Percentiles rank a stretch among this genome's conserved stretches.
Conservation (phyloP, 2,329 filamentous ascomycete species). For the Meredithiella fracta region DNA sequence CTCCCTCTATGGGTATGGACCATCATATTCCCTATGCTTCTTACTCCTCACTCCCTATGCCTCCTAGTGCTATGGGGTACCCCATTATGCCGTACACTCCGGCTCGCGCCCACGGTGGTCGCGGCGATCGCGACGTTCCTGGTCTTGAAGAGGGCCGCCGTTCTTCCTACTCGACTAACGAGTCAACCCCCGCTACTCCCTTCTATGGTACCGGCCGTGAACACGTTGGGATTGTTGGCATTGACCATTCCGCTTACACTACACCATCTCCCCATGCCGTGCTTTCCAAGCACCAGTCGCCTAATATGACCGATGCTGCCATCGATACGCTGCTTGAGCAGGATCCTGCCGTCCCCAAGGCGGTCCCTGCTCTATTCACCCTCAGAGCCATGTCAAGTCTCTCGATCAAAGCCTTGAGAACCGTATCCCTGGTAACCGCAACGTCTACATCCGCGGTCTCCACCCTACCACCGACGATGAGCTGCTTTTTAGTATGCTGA, state of each 20-base stretch:
- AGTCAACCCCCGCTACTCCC: conserved; percentile 49
- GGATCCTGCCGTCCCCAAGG: conserved; percentile 69
- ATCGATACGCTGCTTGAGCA: conserved; percentile 52
- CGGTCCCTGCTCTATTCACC: conserved; percentile 83
- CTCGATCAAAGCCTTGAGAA: conserved; percentile 92
- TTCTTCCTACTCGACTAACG: conserved; percentile 51
- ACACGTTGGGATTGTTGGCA: conserved; percentile 32
- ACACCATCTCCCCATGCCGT: conserved; percentile 47
- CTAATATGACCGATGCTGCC: conserved; percentile 29
- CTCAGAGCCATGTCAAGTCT: conserved; percentile 71
- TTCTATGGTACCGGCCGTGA: conserved; percentile 45
- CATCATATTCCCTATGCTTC: conserved; percentile 3
- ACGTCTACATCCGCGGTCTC: conserved; percentile 94
- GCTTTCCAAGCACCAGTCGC: conserved; percentile 28
- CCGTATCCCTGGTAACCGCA: conserved; percentile 77
- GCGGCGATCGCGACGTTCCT: conserved; percentile 35
- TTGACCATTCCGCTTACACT: conserved; percentile 49
- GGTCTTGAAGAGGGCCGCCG: conserved; percentile 45
- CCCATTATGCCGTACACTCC: conserved; percentile 36
- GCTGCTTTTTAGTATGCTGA: conserved; percentile 64
- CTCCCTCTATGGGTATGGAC: not conserved
- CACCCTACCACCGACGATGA: conserved; percentile 91
- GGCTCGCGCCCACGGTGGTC: conserved; percentile 34
- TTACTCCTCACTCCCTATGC: conserved; percentile 19
- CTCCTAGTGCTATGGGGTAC: conserved; percentile 20